A percentile compares a stretch with the other conserved stretches of the same genome.
These are phyloP conservation scores for Scheffersomyces ergatensis DNA, from an alignment of 805 yeast species.

Conservation along the genomic window DNA sequence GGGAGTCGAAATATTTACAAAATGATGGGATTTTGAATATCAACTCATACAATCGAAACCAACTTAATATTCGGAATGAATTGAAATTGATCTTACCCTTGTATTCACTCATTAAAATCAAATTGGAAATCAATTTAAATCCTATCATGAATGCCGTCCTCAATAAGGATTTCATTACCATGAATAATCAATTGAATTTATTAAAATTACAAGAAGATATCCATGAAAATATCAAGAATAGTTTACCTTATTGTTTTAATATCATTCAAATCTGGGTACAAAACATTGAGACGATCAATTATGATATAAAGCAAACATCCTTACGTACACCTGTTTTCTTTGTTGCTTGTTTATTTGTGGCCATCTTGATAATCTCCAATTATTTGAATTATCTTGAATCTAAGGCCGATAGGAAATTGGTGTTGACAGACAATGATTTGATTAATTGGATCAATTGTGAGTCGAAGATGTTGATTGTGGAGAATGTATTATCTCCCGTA, in stretches of 20 bases:
- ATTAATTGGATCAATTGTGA: conserved; percentile 60
- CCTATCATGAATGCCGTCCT: conserved; percentile 61
- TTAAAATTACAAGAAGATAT: conserved; percentile 36
- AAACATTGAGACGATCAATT: conserved; percentile 58
- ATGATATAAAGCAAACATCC: conserved; percentile 63
- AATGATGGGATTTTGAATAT: conserved; percentile 64
- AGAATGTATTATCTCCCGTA: conserved; percentile 51
- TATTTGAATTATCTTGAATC: conserved; percentile 55
- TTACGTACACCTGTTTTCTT: conserved; percentile 76
- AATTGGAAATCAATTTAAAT: conserved; percentile 59
- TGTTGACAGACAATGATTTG: conserved; percentile 7
- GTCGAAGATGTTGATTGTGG: conserved; percentile 57
- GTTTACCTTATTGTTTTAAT: conserved; percentile 55
- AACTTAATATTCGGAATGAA: conserved; percentile 52
- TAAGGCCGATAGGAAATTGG: conserved; percentile 13
- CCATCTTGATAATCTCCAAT: conserved; percentile 62
- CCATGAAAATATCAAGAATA: conserved; percentile 59
- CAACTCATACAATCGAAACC: conserved; percentile 46
- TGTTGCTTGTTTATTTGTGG: conserved; percentile 64
- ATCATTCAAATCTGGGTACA: conserved; percentile 71
- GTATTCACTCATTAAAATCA: conserved; percentile 62
- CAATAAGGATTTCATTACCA: conserved; percentile 64
- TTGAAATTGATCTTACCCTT: conserved; percentile 67
- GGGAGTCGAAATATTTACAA: conserved; percentile 63
- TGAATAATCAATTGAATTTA: conserved; percentile 52